A percentile compares a stretch with the other conserved stretches of the same genome.
Conservation (phyloP, 1,284 basidiomycete genomes). For the Ceratobasidium papillatum region DNA sequence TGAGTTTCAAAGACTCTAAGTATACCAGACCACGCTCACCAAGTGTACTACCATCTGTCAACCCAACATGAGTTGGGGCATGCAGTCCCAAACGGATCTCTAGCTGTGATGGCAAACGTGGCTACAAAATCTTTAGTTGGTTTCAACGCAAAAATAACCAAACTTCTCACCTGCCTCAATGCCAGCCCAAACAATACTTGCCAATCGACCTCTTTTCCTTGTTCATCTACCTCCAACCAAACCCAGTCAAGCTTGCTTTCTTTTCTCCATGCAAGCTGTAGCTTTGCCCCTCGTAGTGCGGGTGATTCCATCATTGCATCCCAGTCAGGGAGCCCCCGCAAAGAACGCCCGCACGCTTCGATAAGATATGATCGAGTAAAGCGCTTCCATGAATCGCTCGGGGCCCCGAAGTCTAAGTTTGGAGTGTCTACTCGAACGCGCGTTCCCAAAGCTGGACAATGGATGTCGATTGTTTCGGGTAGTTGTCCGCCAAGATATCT, state of each 20-base stretch:
- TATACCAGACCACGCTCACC: conserved; percentile 30
- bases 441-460: conserved; percentile 61
- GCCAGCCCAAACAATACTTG: conserved; percentile 76
- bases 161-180: conserved; percentile 65
- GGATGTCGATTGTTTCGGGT: conserved; percentile 59
- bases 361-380: conserved; percentile 70
- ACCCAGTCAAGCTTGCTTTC: conserved; percentile 82
- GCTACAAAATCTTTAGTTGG: conserved; percentile 51
- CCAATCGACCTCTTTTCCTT: conserved; percentile 71
- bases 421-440: conserved; percentile 73
- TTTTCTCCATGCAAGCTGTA: conserved; percentile 80
- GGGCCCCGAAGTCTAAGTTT: conserved; percentile 52
- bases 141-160: neutral
- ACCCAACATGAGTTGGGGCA: conserved; percentile 62
- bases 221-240: conserved; percentile 71
- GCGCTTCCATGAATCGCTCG: conserved; percentile 55
- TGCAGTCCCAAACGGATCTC: conserved; percentile 79
- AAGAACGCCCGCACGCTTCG: conserved; percentile 63
- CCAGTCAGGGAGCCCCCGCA: conserved; percentile 68
- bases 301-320: conserved; percentile 65
- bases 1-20: neutral
- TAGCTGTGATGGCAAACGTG: conserved; percentile 62
- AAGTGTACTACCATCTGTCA: conserved; percentile 64
- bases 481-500: conserved; percentile 62
- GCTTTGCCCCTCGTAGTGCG: conserved; percentile 62